phyloP scores from a whole-genome alignment of 2,329 filamentous ascomycete species.

The Ascochyta fabae region DNA sequence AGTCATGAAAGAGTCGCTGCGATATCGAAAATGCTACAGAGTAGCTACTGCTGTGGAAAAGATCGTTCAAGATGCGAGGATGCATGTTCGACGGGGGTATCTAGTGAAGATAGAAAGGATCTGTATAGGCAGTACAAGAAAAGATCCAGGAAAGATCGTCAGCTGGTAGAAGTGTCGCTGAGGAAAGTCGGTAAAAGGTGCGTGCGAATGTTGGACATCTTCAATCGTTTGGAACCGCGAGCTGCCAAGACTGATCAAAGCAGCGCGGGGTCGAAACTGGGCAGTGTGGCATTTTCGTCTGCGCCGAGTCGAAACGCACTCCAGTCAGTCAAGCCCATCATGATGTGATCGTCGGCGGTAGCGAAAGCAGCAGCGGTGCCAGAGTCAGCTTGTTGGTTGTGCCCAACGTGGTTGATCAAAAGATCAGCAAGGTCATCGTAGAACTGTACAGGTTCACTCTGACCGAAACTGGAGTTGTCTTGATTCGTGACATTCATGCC shows the following conservation, averaged over 20 bases:
- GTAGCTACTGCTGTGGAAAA: background rate
- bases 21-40: background rate
- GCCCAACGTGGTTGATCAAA: slow-evolving; percentile 1
- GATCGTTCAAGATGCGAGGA: background rate
- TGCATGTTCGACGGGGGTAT: background rate
- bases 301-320: slow-evolving; percentile 27
- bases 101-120: background rate
- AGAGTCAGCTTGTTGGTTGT: background rate
- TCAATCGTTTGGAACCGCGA: no score
- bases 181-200: no score
- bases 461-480: background rate
- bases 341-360: background rate
- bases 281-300: slow-evolving; percentile 29
- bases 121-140: background rate
- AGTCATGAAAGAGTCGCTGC: background rate
- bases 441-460: slow-evolving; percentile 2
- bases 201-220: no score
- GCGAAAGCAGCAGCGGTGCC: background rate
- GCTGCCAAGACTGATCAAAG: background rate
- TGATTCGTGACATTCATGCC: background rate
- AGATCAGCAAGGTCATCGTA: slow-evolving; percentile 7
- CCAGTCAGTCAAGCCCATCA: slow-evolving; percentile 9
- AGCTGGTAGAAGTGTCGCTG: no score
- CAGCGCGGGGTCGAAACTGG: slow-evolving; percentile 11
- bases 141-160: background rate